A percentile compares a stretch with the other conserved stretches of the same genome.
Evolutionary conservation across 2,329 filamentous ascomycete species (phyloP).

Genomic region (Apiospora marii): DNA sequence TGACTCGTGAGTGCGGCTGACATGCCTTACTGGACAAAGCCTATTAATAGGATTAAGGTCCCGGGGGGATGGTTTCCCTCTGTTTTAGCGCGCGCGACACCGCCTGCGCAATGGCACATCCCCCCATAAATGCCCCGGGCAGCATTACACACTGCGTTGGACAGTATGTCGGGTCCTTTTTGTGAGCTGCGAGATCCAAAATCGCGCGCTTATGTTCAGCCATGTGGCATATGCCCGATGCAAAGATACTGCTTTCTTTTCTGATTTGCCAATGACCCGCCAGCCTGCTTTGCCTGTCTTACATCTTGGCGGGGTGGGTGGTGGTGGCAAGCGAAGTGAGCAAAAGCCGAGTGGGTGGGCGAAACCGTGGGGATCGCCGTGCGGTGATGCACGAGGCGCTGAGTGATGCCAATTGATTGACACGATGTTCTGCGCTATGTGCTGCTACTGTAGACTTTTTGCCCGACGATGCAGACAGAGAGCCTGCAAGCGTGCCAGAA

Average conservation of each 20-base stretch:
- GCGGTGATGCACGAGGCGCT: background rate
- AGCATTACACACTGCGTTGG: background rate
- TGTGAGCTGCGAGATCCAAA: background rate
- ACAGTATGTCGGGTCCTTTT: background rate
- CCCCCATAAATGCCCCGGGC: background rate
- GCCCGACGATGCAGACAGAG: background rate
- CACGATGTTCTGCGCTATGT: background rate
- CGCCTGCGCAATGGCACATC: background rate
- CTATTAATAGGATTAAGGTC: slow-evolving; percentile 8
- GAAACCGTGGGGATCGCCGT: too few species aligned
- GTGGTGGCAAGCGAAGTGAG: slow-evolving; percentile 1
- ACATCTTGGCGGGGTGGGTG: background rate
- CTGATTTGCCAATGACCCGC: background rate
- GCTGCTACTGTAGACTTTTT: background rate
- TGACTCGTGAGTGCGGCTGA: background rate
- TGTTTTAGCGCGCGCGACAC: slow-evolving; percentile 10
- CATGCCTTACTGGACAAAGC: background rate
- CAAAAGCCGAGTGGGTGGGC: background rate
- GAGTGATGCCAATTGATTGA: slow-evolving; percentile 6
- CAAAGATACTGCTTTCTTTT: background rate
- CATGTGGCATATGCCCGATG: background rate
- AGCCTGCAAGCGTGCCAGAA: background rate
- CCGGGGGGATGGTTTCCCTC: background rate
- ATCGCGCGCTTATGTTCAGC: background rate
- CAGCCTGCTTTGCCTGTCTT: background rate